phyloP scores from a whole-genome alignment of 768 basidiomycete species.

The Panus rudis region DNA sequence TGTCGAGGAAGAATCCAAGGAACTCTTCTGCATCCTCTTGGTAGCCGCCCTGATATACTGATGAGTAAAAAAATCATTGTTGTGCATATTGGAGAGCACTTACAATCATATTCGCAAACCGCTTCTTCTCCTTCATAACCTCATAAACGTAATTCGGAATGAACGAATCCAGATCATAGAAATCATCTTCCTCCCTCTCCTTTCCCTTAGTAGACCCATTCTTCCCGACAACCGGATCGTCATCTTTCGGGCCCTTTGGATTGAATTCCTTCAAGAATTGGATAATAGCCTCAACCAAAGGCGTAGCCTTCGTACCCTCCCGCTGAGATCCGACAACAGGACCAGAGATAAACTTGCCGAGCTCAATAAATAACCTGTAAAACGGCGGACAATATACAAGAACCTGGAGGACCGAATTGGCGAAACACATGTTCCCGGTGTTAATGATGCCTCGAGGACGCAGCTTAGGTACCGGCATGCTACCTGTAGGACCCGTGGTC shows the following conservation, averaged over 20 bases:
- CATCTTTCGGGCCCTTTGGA: slow-evolving; percentile 15
- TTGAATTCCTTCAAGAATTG: slow-evolving; percentile 76
- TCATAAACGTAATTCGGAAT: slow-evolving; percentile 84
- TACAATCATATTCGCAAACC: slow-evolving; percentile 90
- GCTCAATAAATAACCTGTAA: slow-evolving; percentile 64
- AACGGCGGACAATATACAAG: slow-evolving; percentile 89
- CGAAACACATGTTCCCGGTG: slow-evolving; percentile 96
- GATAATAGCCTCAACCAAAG: slow-evolving; percentile 61
- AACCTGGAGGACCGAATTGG: slow-evolving; percentile 88
- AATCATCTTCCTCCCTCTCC: slow-evolving; percentile 31
- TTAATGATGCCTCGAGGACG: slow-evolving; percentile 83
- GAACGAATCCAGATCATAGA: slow-evolving; percentile 66
- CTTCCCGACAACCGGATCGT: slow-evolving; percentile 16
- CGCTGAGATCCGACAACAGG: slow-evolving; percentile 22
- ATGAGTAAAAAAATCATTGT: not conserved
- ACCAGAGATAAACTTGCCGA: slow-evolving; percentile 48
- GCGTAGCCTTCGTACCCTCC: slow-evolving; percentile 32
- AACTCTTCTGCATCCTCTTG: slow-evolving; percentile 99
- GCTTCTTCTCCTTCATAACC: slow-evolving; percentile 87
- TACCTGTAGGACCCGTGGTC: slow-evolving; percentile 28
- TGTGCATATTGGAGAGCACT: slow-evolving; percentile 21
- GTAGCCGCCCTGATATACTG: slow-evolving; percentile 59
- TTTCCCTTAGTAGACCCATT: slow-evolving; percentile 35
- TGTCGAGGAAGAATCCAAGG: slow-evolving; percentile 94
- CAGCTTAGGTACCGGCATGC: slow-evolving; percentile 26